Conservation (phyloP, 768 basidiomycete species). For the Leccinum uliginosum region DNA sequence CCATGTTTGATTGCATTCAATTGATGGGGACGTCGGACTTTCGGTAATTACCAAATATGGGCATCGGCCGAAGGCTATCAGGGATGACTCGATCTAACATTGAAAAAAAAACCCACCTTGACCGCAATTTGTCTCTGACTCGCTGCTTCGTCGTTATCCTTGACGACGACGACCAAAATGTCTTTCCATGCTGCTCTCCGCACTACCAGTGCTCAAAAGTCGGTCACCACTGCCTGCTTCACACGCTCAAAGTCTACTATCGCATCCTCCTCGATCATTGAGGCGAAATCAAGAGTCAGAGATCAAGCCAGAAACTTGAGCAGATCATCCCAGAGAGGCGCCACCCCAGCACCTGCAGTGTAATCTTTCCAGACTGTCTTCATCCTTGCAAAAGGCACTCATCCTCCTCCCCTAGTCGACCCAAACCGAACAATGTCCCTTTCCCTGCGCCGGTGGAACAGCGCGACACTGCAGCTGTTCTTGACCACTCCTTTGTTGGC, state of each 20-base stretch:
- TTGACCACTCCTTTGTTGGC: slow-evolving; percentile 87
- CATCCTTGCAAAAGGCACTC: slow-evolving; percentile 1
- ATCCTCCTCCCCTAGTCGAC: slow-evolving; percentile 54
- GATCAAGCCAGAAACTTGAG: slow-evolving; percentile 76
- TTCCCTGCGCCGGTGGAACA: slow-evolving; percentile 33
- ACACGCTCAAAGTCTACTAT: slow-evolving; percentile 50
- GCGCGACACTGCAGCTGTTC: slow-evolving; percentile 42
- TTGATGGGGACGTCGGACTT: slow-evolving; percentile 18
- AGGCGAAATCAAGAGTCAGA: slow-evolving; percentile 76
- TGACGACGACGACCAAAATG: slow-evolving; percentile 32
- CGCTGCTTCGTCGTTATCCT: slow-evolving; percentile 10
- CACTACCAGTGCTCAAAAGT: slow-evolving; percentile 37
- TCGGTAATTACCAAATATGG: slow-evolving; percentile 16
- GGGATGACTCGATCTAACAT: slow-evolving; percentile 20
- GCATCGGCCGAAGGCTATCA: slow-evolving; percentile 23
- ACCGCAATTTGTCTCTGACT: slow-evolving; percentile 2
- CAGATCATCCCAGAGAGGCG: slow-evolving; percentile 56
- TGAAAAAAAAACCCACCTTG: slow-evolving; percentile 3
- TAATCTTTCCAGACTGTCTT: slow-evolving; percentile 32
- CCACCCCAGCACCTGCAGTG: slow-evolving; percentile 59
- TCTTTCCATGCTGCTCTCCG: slow-evolving; percentile 42
- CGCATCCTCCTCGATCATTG: slow-evolving; percentile 54
- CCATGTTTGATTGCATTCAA: not conserved
- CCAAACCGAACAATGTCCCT: slow-evolving; percentile 36
- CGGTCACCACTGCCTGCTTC: slow-evolving; percentile 30